Evolutionary conservation across 1,284 basidiomycete genomes (phyloP), one percentile per base, ranked within the genome.

Genomic region (Phaffia rhodozyma): DNA sequence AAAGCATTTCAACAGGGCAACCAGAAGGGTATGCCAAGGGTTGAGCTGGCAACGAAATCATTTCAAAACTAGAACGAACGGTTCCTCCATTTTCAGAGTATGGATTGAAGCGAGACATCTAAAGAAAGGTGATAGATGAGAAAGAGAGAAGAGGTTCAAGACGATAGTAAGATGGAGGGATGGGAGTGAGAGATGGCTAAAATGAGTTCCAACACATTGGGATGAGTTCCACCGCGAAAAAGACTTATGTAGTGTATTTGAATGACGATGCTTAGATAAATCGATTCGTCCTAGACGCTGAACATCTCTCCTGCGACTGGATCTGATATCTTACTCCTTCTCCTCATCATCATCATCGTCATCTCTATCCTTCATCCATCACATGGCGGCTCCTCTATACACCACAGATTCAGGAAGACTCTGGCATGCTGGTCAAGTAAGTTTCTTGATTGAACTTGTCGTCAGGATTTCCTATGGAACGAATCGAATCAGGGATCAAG

Each of bases 1-100:
- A 43, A 43, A 16, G 38, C 38, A 43, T 43, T 16, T 11, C 5
- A 43, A 43, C 38, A 43, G 38, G 13, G 38, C 13, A 43, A 43
- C 38, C 38, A 11, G 38, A 43, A 43, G 16, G 38, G 16, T 16
- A n/a, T 25, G 51, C 29, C 20, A 9, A 11, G 9, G 29, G 9
- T 30, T 20, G 20, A 53, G 25, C 9, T n/a, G 51, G n/a, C 6
- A 30, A 2, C 23, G 18, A n/a, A 30, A 53, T 25, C 29, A 16
- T 25, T 18, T 11, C 6, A 25, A 18, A 53, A 20, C 20, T 2
- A 53, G 20, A 11, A 30, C 51, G 51, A 53, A 65, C 34, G 49
- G 91, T 91, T 34, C 91, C 91, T 58, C 91, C 91, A 71, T 94
- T 96, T 71, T 91, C 85, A 18, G 84, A 81, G 82, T 92, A 92